Percentiles rank a stretch among this genome's conserved stretches.
These are phyloP conservation scores for Alternaria tenuissima DNA, from an alignment of 2,329 filamentous ascomycete species.

Conservation along the genomic window DNA sequence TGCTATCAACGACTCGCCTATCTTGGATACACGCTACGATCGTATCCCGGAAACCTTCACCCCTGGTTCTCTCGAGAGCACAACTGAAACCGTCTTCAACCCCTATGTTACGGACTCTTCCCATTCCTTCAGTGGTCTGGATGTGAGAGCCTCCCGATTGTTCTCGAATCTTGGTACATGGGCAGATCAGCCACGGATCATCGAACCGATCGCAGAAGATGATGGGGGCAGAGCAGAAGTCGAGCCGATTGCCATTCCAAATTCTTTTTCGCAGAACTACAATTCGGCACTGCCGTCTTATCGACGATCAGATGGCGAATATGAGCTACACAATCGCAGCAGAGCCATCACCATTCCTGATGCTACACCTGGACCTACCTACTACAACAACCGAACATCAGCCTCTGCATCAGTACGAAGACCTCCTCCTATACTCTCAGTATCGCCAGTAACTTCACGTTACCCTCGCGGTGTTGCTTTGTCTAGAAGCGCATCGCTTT, in stretches of 20 bases:
- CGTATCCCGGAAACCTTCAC: constrained; percentile 29
- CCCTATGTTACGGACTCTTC: constrained; percentile 39
- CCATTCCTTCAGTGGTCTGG: constrained; percentile 40
- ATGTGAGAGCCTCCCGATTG: constrained; percentile 41
- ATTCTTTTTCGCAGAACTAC: constrained; percentile 25
- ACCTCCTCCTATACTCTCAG: constrained; percentile 36
- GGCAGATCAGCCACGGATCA: constrained; percentile 39
- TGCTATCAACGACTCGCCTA: constrained; percentile 27
- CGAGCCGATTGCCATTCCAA: constrained; percentile 43
- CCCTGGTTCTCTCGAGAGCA: constrained; percentile 31
- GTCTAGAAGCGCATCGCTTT: constrained; percentile 39
- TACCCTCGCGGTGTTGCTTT: constrained; percentile 32
- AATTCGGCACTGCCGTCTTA: constrained; percentile 21
- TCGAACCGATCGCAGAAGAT: constrained; percentile 40
- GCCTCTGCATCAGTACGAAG: constrained; percentile 24
- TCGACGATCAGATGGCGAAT: constrained; percentile 18
- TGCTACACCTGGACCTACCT: constrained; percentile 20
- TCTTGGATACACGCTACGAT: constrained; percentile 36
- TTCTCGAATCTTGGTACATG: constrained; percentile 41
- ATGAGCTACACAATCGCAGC: constrained; percentile 24
- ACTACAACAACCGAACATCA: constrained; percentile 18
- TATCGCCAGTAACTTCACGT: constrained; percentile 35
- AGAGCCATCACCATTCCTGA: constrained; percentile 44
- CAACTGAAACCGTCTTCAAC: constrained; percentile 38
- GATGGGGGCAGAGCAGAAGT: constrained; percentile 30